These are phyloP conservation scores for Stromatinia cepivora DNA, from an alignment of 2,329 filamentous ascomycete genomes.

Conservation along the genomic window DNA sequence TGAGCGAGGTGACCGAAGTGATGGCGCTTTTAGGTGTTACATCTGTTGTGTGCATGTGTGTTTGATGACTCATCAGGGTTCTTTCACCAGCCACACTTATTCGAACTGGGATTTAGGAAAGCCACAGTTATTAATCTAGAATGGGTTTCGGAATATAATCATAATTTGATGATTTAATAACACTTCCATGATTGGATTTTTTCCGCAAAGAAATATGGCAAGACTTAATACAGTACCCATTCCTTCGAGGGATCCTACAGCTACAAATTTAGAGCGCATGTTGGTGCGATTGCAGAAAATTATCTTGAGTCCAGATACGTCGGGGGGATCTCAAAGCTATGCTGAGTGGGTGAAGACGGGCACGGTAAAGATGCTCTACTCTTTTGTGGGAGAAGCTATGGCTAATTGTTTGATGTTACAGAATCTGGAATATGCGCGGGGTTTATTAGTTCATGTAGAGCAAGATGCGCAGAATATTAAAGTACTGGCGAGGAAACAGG, in stretches of 20 bases:
- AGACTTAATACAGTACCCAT: slow-evolving; percentile 32
- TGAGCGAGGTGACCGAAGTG: neutral
- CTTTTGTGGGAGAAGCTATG: neutral
- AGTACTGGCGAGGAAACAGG: slow-evolving; percentile 56
- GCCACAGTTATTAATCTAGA: slow-evolving; percentile 1
- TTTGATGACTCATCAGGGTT: neutral
- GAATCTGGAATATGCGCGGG: slow-evolving; percentile 72
- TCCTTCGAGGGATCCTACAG: slow-evolving; percentile 29
- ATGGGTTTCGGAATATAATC: neutral
- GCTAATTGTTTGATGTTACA: slow-evolving; percentile 40
- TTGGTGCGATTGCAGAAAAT: slow-evolving; percentile 65
- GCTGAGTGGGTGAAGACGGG: slow-evolving; percentile 64
- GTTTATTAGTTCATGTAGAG: slow-evolving; percentile 68
- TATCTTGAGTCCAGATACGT: slow-evolving; percentile 61
- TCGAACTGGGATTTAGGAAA: neutral
- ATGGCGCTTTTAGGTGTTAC: slow-evolving; percentile 1
- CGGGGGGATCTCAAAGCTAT: slow-evolving; percentile 56
- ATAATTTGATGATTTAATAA: neutral
- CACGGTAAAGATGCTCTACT: slow-evolving; percentile 45
- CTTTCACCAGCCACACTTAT: slow-evolving; percentile 7
- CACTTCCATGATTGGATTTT: slow-evolving; percentile 2
- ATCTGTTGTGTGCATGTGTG: neutral
- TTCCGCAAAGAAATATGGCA: slow-evolving; percentile 32
- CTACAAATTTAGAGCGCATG: slow-evolving; percentile 59
- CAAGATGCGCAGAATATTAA: slow-evolving; percentile 64